phyloP scores from a whole-genome alignment of 1,139 yeast species.

The Taiozyma sp. region DNA sequence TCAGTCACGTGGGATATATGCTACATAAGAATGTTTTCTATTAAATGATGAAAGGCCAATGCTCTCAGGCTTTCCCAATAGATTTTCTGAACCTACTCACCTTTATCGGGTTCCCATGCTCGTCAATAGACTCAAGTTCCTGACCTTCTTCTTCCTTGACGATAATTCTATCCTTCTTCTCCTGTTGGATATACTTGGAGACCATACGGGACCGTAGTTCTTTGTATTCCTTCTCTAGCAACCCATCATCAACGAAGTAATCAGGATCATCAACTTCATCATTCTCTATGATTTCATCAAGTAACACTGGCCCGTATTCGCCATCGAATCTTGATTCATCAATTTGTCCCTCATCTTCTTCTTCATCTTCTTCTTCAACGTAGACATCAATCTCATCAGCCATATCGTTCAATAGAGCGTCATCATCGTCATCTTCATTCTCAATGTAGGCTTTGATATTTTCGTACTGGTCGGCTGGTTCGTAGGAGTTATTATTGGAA shows the following conservation, averaged over 20 bases:
- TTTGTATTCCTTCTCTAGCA: constrained; percentile 31
- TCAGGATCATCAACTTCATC: constrained; percentile 38
- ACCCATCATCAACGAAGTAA: constrained; percentile 28
- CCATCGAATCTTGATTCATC: constrained; percentile 22
- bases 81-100: constrained; percentile 71
- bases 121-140: constrained; percentile 71
- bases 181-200: constrained; percentile 16
- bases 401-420: constrained; percentile 7
- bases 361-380: constrained; percentile 20
- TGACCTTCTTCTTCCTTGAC: constrained; percentile 39
- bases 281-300: constrained; percentile 31
- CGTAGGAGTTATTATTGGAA: constrained; percentile 6
- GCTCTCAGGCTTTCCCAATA: not conserved
- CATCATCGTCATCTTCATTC: constrained; percentile 17
- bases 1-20: not conserved
- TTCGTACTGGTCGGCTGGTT: constrained; percentile 1
- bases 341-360: constrained; percentile 21
- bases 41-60: not conserved
- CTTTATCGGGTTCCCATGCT: constrained; percentile 50
- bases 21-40: too few species aligned
- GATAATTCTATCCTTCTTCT: constrained; percentile 12
- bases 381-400: constrained; percentile 15
- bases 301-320: constrained; percentile 26
- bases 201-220: constrained; percentile 25
- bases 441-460: constrained; percentile 13